A percentile compares a stretch with the other conserved stretches of the same genome.
phyloP scores from a whole-genome alignment of 306 rosid species.

The Senna tora region DNA sequence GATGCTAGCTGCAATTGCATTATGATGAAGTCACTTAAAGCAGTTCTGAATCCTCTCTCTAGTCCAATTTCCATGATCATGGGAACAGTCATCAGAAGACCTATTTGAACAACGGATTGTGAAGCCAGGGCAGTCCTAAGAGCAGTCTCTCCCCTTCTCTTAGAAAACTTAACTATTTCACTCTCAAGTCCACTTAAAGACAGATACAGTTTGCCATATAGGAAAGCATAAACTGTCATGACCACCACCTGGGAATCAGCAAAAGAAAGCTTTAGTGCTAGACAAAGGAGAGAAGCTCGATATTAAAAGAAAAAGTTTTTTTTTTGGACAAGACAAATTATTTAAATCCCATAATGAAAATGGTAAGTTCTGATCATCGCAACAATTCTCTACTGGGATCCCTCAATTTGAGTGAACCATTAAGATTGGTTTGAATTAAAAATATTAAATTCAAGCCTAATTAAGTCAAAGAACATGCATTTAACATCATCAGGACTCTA shows the following conservation, averaged over 20 bases:
- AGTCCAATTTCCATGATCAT: slow-evolving; percentile 98
- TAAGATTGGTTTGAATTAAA: slow-evolving; percentile 20
- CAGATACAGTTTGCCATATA: slow-evolving; percentile 87
- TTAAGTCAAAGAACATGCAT: background rate
- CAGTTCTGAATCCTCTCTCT: slow-evolving; percentile 94
- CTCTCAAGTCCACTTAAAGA: slow-evolving; percentile 90
- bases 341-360: slow-evolving; percentile 1
- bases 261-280: slow-evolving; percentile 37
- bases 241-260: slow-evolving; percentile 66
- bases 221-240: slow-evolving; percentile 72
- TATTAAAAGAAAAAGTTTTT: background rate
- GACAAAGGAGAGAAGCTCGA: slow-evolving; percentile 12
- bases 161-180: slow-evolving; percentile 68
- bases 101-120: slow-evolving; percentile 85
- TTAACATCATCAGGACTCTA: background rate
- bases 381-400: slow-evolving; percentile 10
- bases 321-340: background rate
- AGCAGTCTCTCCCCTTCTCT: slow-evolving; percentile 60
- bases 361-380: background rate
- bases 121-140: slow-evolving; percentile 82
- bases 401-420: slow-evolving; percentile 1
- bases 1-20: slow-evolving; percentile 97
- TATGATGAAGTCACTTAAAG: slow-evolving; percentile 74
- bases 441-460: background rate
- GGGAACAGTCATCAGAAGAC: slow-evolving; percentile 84